phyloP scores from a whole-genome alignment of 208 protist species.

The Trypanosoma theileri region DNA sequence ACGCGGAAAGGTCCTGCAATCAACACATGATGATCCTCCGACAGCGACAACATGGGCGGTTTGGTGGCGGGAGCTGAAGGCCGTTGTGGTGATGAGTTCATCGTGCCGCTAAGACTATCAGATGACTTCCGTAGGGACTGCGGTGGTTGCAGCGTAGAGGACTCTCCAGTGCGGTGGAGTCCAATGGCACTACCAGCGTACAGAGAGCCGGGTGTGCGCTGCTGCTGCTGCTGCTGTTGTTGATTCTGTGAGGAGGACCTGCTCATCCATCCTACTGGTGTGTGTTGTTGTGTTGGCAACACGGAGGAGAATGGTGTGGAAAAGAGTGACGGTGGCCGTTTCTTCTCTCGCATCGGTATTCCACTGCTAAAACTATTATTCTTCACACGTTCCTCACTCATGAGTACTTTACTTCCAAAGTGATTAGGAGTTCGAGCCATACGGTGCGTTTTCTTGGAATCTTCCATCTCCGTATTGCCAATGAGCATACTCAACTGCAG shows the following conservation, averaged over 20 bases:
- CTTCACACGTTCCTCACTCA: not conserved
- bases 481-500: no score
- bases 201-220: not conserved
- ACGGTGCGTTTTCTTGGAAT: not conserved
- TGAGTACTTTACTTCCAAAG: not conserved
- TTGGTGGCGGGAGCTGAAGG: not conserved
- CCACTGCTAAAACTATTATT: not conserved
- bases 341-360: slow-evolving; percentile 26
- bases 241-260: not conserved
- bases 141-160: no score
- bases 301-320: slow-evolving; percentile 2
- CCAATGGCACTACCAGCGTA: no score
- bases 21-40: slow-evolving; percentile 53
- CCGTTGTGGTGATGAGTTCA: no score
- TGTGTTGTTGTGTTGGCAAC: not conserved
- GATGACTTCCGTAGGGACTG: no score
- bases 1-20: slow-evolving; percentile 77
- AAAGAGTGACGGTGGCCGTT: slow-evolving; percentile 61
- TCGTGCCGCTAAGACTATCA: no score
- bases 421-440: slow-evolving; percentile 11
- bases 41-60: slow-evolving; percentile 27
- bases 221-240: not conserved
- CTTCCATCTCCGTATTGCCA: no score
- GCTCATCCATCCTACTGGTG: not conserved
- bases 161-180: no score